A percentile compares a stretch with the other conserved stretches of the same genome.
phyloP scores from a whole-genome alignment of 345 rosid species.

The Ricinus communis region DNA sequence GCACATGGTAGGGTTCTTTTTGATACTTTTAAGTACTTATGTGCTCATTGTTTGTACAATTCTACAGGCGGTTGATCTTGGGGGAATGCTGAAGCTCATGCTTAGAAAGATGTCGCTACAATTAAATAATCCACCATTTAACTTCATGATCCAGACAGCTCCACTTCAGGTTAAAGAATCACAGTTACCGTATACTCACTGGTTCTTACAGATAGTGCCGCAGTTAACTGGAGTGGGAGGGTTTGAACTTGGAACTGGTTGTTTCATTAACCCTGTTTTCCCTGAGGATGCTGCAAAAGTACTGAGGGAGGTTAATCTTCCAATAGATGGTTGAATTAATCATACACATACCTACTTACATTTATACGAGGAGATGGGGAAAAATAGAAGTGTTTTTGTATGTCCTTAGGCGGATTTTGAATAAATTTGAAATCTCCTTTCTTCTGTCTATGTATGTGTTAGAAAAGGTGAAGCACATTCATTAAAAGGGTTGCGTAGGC shows the following conservation, averaged over 20 bases:
- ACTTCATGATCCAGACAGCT: constrained; percentile 86
- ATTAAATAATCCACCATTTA: constrained; percentile 69
- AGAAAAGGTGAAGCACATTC: constrained; percentile 11
- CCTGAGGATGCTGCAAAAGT: constrained; percentile 84
- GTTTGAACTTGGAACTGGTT: constrained; percentile 76
- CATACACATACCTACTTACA: background rate
- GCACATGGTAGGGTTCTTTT: background rate
- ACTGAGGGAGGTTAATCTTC: constrained; percentile 54
- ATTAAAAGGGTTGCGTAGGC: constrained; percentile 9
- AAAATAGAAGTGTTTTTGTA: background rate
- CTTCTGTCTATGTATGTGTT: background rate
- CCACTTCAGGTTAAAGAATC: constrained; percentile 46
- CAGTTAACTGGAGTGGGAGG: constrained; percentile 71
- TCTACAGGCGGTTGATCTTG: constrained; percentile 74
- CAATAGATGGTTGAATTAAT: constrained; percentile 7
- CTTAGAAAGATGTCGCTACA: constrained; percentile 61
- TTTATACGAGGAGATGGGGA: background rate
- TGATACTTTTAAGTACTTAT: background rate
- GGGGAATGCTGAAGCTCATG: constrained; percentile 65
- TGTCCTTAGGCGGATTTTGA: background rate
- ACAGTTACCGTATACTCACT: constrained; percentile 54
- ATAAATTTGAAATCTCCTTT: background rate
- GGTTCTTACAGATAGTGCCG: constrained; percentile 79
- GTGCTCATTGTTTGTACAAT: constrained; percentile 6
- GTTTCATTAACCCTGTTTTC: constrained; percentile 86